Evolutionary conservation across 345 rosid species (phyloP).

Genomic region (Eucalyptus tenuipes): DNA sequence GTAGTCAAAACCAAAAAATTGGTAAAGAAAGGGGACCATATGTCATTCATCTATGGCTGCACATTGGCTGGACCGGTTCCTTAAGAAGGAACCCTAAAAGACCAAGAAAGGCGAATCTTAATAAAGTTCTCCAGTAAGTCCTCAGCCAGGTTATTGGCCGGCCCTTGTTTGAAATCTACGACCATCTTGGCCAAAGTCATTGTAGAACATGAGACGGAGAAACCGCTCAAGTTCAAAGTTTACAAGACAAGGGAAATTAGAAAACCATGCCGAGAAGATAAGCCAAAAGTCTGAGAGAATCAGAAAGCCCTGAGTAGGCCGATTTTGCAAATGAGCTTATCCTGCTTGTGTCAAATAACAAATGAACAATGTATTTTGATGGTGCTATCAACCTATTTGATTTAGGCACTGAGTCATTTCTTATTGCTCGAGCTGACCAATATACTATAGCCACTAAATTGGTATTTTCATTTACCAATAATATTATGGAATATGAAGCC

Average conservation of each 20-base stretch:
- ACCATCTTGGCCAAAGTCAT: neutral
- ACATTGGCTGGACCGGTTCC: neutral
- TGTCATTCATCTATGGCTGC: neutral
- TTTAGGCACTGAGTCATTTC: neutral
- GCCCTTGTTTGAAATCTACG: neutral
- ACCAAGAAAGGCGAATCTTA: neutral
- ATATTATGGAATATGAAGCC: neutral
- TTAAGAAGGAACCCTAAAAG: neutral
- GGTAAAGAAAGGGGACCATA: neutral
- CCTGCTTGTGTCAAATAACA: neutral
- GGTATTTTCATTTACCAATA: too few species aligned
- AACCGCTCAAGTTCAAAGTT: neutral
- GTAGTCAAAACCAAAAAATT: neutral
- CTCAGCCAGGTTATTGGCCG: neutral
- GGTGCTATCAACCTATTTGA: neutral
- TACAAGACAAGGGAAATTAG: neutral
- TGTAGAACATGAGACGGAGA: neutral
- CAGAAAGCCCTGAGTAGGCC: too few species aligned
- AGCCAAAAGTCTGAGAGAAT: too few species aligned
- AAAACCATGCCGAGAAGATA: neutral
- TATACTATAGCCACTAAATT: accelerated
- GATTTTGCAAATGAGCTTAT: neutral
- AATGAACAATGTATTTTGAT: neutral
- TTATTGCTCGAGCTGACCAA: neutral
- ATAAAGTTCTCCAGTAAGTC: neutral